Conservation (phyloP, 2,329 filamentous ascomycete species). For the Stylonectria norvegica region DNA sequence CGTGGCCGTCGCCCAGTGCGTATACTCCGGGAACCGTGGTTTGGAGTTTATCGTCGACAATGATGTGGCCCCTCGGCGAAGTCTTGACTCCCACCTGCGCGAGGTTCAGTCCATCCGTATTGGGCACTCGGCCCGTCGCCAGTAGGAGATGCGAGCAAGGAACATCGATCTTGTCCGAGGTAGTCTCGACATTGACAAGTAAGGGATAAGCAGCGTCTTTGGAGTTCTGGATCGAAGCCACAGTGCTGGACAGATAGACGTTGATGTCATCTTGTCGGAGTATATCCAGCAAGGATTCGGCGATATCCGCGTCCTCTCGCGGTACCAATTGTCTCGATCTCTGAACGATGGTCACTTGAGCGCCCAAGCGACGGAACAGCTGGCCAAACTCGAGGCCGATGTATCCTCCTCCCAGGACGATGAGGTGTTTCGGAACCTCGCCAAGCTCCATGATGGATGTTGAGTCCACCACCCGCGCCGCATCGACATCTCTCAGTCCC, state of each 20-base stretch:
- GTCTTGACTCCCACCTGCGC: slow-evolving; percentile 38
- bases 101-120: slow-evolving; percentile 45
- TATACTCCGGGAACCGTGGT: slow-evolving; percentile 43
- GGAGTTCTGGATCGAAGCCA: slow-evolving; percentile 24
- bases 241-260: slow-evolving; percentile 37
- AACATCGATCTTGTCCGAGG: slow-evolving; percentile 24
- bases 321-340: slow-evolving; percentile 40
- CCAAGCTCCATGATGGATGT: slow-evolving; percentile 46
- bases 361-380: slow-evolving; percentile 47
- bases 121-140: slow-evolving; percentile 48
- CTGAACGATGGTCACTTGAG: slow-evolving; percentile 48
- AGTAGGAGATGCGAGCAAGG: slow-evolving; percentile 46
- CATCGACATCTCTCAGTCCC: slow-evolving; percentile 36
- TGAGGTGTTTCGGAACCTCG: slow-evolving; percentile 44
- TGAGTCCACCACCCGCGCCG: slow-evolving; percentile 41
- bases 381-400: slow-evolving; percentile 54
- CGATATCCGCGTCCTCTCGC: slow-evolving; percentile 47
- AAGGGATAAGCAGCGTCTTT: slow-evolving; percentile 13
- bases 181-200: slow-evolving; percentile 17
- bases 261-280: slow-evolving; percentile 44
- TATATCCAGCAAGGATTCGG: slow-evolving; percentile 39
- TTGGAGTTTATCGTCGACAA: slow-evolving; percentile 41
- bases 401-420: slow-evolving; percentile 52
- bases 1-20: slow-evolving; percentile 51
- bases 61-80: slow-evolving; percentile 41